Conservation (phyloP, 2,329 filamentous ascomycete genomes). For the Trichoderma endophyticum region DNA sequence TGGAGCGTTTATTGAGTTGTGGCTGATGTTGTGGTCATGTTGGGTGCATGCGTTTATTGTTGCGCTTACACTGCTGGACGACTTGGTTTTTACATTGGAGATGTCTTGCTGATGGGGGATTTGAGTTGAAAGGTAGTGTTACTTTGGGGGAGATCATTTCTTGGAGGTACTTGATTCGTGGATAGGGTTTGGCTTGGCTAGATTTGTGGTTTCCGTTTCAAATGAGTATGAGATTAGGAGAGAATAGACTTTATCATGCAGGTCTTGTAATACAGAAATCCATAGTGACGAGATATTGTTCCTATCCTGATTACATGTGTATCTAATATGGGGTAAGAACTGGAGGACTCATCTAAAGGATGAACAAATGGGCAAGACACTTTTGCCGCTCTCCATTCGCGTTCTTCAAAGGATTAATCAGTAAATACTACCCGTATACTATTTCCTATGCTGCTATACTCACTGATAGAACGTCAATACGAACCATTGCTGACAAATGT, state of each 20-base stretch:
- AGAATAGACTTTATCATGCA: too few relatives aligned
- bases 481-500: not conserved
- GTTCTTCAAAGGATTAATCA: not conserved
- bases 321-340: not conserved
- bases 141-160: not conserved
- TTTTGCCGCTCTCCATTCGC: not conserved
- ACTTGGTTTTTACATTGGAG: not conserved
- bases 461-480: fast-evolving
- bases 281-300: not conserved
- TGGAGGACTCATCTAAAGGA: not conserved
- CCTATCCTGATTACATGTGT: not conserved
- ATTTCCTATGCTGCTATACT: not conserved
- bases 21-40: not conserved
- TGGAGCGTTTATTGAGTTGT: not conserved
- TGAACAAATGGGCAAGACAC: not conserved
- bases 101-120: not conserved
- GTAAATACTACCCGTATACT: fast-evolving
- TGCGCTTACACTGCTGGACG: not conserved
- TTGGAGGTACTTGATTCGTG: not conserved
- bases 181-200: not conserved
- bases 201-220: not conserved
- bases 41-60: not conserved
- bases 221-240: not conserved
- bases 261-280: not conserved
- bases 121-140: not conserved